Percentiles rank a stretch among this genome's conserved stretches.
Conservation (phyloP, 305 asterid genomes). For the Withania somnifera region DNA sequence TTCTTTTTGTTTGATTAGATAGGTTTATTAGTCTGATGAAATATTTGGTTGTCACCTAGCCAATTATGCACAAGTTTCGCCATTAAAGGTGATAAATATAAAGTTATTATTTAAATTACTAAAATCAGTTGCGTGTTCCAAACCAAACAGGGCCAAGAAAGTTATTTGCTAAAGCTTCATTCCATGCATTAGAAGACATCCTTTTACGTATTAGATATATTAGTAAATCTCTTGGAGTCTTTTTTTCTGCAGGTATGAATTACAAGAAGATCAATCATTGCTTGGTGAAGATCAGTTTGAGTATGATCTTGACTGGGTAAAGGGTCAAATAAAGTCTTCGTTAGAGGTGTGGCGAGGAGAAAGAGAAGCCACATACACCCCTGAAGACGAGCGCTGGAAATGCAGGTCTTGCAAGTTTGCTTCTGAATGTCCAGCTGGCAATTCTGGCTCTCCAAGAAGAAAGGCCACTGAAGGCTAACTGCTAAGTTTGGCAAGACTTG, state of each 20-base stretch:
- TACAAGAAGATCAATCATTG: slow-evolving; percentile 67
- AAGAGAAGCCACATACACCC: slow-evolving; percentile 55
- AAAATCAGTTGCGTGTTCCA: not conserved
- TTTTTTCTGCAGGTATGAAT: slow-evolving; percentile 50
- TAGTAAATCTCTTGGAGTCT: not conserved
- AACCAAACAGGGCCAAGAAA: not conserved
- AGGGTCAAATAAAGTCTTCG: slow-evolving; percentile 47
- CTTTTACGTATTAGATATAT: not conserved
- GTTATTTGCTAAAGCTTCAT: not conserved
- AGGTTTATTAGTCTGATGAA: not conserved
- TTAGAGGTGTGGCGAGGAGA: slow-evolving; percentile 72
- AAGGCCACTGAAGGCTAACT: not conserved
- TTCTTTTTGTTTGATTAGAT: not conserved
- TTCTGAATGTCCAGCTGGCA: slow-evolving; percentile 36
- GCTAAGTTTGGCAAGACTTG: not conserved
- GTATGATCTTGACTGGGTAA: slow-evolving; percentile 46
- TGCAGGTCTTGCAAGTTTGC: slow-evolving; percentile 55
- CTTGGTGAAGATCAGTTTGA: slow-evolving; percentile 59
- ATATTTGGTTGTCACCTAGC: not conserved
- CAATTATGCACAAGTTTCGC: not conserved
- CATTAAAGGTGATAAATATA: not conserved
- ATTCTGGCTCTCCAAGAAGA: slow-evolving; percentile 16
- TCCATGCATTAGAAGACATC: not conserved
- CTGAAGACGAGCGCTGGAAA: slow-evolving; percentile 80
- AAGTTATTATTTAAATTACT: not conserved